phyloP scores from a whole-genome alignment of 2,329 filamentous ascomycete species.

The Botrytis pseudocinerea region DNA sequence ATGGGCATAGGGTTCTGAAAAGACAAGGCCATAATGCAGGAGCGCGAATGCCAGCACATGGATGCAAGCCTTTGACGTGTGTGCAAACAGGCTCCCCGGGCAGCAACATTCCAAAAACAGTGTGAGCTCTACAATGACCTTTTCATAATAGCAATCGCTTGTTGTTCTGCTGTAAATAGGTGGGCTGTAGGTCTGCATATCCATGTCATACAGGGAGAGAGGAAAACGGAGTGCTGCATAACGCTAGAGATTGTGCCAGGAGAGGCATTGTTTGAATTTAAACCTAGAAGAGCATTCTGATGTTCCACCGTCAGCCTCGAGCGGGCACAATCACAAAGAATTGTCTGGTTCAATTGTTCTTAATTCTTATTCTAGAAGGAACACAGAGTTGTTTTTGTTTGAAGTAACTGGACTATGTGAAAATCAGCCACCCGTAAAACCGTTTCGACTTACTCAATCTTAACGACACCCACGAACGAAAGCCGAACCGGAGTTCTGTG shows the following conservation, averaged over 20 bases:
- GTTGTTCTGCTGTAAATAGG: slow-evolving; percentile 25
- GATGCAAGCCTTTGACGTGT: slow-evolving; percentile 34
- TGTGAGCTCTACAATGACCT: slow-evolving; percentile 23
- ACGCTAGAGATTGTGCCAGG: slow-evolving; percentile 24
- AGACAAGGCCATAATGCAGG: slow-evolving; percentile 36
- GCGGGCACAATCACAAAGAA: slow-evolving; percentile 32
- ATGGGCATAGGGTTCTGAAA: slow-evolving; percentile 25
- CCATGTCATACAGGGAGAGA: slow-evolving; percentile 24
- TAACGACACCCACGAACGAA: background rate
- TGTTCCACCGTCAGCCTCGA: slow-evolving; percentile 37
- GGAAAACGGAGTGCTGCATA: slow-evolving; percentile 29
- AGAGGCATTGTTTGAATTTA: slow-evolving; percentile 26
- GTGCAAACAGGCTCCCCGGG: slow-evolving; percentile 39
- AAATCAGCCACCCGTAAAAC: slow-evolving; percentile 21
- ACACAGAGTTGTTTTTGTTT: slow-evolving; percentile 18
- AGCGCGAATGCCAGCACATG: slow-evolving; percentile 40
- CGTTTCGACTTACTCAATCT: slow-evolving; percentile 17
- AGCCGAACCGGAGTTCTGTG: slow-evolving; percentile 12
- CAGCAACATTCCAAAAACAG: slow-evolving; percentile 30
- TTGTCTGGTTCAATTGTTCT: slow-evolving; percentile 26
- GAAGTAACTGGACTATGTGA: slow-evolving; percentile 15
- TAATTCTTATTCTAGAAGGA: slow-evolving; percentile 26
- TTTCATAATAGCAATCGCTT: slow-evolving; percentile 33
- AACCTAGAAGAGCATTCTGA: slow-evolving; percentile 21
- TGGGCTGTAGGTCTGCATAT: slow-evolving; percentile 24